These are phyloP conservation scores for Apodospora peruviana DNA, from an alignment of 495 filamentous ascomycete species.

Conservation along the genomic window DNA sequence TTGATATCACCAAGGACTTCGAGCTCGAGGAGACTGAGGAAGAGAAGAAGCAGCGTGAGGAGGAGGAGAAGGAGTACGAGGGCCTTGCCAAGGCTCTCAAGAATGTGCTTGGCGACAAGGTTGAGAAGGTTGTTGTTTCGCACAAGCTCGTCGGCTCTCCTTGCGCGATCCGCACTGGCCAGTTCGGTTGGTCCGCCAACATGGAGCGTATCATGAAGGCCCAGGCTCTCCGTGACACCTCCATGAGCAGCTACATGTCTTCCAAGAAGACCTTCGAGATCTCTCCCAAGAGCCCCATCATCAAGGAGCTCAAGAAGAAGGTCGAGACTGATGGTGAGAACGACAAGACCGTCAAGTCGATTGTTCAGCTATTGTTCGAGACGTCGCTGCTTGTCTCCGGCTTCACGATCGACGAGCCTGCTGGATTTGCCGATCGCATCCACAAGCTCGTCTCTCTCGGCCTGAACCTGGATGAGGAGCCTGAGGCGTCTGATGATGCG, in stretches of 20 bases:
- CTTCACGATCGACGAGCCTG: constrained; percentile 98
- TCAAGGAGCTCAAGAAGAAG: constrained; percentile 99
- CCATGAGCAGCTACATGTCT: constrained; percentile 99
- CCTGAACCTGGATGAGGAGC: constrained; percentile 88
- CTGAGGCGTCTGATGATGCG: constrained; percentile 64
- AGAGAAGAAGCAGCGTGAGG: constrained; percentile 96
- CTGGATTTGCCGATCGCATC: constrained; percentile 95
- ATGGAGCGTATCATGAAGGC: constrained; percentile 99
- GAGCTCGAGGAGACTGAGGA: constrained; percentile 99
- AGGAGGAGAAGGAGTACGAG: constrained; percentile 97
- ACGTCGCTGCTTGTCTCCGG: constrained; percentile 96
- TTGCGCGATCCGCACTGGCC: constrained; percentile 98
- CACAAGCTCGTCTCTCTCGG: constrained; percentile 97
- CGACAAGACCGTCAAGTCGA: constrained; percentile 96
- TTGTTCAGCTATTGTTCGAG: constrained; percentile 96
- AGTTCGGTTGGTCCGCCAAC: constrained; percentile 99
- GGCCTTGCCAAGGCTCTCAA: constrained; percentile 88
- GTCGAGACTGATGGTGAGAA: constrained; percentile 94
- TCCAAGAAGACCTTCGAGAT: constrained; percentile 99
- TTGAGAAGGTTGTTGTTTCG: constrained; percentile 98
- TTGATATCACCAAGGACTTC: constrained; percentile 99
- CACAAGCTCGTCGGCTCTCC: constrained; percentile 96
- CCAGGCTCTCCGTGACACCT: constrained; percentile 98
- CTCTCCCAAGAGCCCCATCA: constrained; percentile 94
- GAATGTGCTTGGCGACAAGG: constrained; percentile 98